Percentiles rank a stretch among this genome's conserved stretches.
phyloP scores from a whole-genome alignment of 306 rosid genomes.

The Cucurbita moschata region DNA sequence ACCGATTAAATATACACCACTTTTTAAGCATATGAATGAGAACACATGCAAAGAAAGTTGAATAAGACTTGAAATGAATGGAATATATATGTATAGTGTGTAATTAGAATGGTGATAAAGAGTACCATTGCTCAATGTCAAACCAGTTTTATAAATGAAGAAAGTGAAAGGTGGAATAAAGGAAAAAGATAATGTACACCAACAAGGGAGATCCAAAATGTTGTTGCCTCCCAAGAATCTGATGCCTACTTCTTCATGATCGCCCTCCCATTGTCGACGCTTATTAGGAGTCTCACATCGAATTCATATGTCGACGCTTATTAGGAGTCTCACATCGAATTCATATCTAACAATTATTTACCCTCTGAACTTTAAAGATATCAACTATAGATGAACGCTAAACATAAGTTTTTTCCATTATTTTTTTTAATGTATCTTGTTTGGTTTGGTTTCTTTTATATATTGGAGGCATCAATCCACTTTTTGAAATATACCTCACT shows the following conservation, averaged over 20 bases:
- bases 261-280: neutral
- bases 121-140: neutral
- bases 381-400: too few species aligned
- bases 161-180: neutral
- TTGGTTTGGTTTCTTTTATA: too few species aligned
- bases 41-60: neutral
- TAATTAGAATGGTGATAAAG: neutral
- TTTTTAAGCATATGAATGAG: neutral
- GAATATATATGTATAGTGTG: neutral
- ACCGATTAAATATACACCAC: neutral
- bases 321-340: too few species aligned
- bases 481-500: too few species aligned
- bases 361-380: too few species aligned
- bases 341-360: too few species aligned
- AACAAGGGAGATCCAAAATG: neutral
- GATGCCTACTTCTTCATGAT: neutral
- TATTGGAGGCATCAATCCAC: too few species aligned
- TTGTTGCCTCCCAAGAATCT: neutral
- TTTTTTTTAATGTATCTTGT: too few species aligned
- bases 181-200: neutral
- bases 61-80: neutral
- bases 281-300: too few species aligned
- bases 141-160: neutral
- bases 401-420: too few species aligned
- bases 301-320: too few species aligned